Evolutionary conservation across 352 stramenopile species (phyloP).

Genomic region (Phytophthora pinifolia): DNA sequence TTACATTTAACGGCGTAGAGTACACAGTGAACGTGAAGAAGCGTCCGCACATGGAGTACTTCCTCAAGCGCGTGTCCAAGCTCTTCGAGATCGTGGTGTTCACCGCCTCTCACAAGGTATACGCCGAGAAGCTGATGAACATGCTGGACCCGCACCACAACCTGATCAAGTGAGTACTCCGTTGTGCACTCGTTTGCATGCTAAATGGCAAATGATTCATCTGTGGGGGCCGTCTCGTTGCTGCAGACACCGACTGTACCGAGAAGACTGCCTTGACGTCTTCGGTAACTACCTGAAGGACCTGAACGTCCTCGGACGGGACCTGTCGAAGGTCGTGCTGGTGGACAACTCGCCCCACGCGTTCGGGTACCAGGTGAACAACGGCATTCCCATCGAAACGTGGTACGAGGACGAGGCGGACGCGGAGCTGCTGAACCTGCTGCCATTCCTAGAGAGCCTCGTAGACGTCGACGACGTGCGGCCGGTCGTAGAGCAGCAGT

Average conservation of each 20-base stretch:
- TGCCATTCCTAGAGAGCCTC: slow-evolving; percentile 93
- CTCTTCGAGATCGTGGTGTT: slow-evolving; percentile 99
- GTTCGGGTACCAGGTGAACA: slow-evolving; percentile 98
- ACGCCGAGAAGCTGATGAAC: slow-evolving; percentile 97
- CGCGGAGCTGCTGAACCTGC: slow-evolving; percentile 95
- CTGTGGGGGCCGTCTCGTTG: background rate
- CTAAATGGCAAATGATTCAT: no score
- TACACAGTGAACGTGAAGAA: slow-evolving; percentile 97
- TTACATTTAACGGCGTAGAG: slow-evolving; percentile 94
- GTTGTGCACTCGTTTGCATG: no score
- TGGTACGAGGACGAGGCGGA: slow-evolving; percentile 98
- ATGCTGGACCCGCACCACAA: slow-evolving; percentile 93
- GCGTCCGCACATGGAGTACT: slow-evolving; percentile 95
- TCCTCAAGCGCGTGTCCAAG: slow-evolving; percentile 90
- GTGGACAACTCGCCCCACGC: slow-evolving; percentile 98
- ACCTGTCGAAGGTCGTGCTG: slow-evolving; percentile 91
- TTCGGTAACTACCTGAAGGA: slow-evolving; percentile 99
- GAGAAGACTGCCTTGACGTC: slow-evolving; percentile 95
- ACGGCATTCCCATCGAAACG: slow-evolving; percentile 98
- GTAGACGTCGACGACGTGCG: slow-evolving; percentile 89
- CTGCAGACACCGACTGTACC: slow-evolving; percentile 92
- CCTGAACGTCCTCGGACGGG: slow-evolving; percentile 94
- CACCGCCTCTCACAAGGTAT: slow-evolving; percentile 94
- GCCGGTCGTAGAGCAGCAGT: slow-evolving; percentile 87
- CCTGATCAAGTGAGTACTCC: slow-evolving; percentile 77